Evolutionary conservation across 2,329 filamentous ascomycete genomes (phyloP), one percentile per base, ranked within the genome.

Genomic region (Phialophora expanda): DNA sequence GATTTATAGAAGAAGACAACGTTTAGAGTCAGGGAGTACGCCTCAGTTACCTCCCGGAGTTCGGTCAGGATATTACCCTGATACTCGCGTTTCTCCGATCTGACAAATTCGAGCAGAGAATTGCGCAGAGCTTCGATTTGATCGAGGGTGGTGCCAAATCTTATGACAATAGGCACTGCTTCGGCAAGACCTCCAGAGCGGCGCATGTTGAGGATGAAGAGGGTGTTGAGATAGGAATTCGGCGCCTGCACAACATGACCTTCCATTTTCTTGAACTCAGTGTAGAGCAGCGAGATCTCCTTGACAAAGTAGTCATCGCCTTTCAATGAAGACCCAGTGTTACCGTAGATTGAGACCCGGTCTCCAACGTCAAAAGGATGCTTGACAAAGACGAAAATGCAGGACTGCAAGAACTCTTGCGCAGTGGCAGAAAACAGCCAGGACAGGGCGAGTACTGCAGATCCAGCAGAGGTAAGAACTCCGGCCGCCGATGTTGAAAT

Each of bases 201-300:
- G 54, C 94, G 89, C 80, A 97, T 93, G 78, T 98, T 98, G 53
- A 97, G 88, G 69, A 98, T 96, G 79, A 97, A 97, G 0, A 98
- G 84, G 0, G 87, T 92, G 78, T 97, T 98, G 62, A 98, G 85
- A 44, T 97, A 88, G 65, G 90, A 96, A 84, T 98, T 98, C 11
- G 94, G 94, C 0, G 94, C 94, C 78, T 97, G 94, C 0, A 98
- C 94, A 26, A 97, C 90, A 73, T 97, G 93, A 1, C 94, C 94
- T 78, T 97, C 90, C 91, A 97, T 94, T 83, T 97, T 97, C 84
- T 97, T 97, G 82, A 97, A 97, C 75, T 97, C 94, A 14, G 94
- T 98, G 76, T 95, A 98, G 17, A 97, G 84, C 1, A 98, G 84
- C 1, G 92, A 90, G 62, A 98, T 96, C 75, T 97, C 92, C 62